Percentiles rank a stretch among this genome's conserved stretches.
These are phyloP conservation scores for Coelastrella sp. DNA, from an alignment of 139 green algal genomes.

Conservation along the genomic window DNA sequence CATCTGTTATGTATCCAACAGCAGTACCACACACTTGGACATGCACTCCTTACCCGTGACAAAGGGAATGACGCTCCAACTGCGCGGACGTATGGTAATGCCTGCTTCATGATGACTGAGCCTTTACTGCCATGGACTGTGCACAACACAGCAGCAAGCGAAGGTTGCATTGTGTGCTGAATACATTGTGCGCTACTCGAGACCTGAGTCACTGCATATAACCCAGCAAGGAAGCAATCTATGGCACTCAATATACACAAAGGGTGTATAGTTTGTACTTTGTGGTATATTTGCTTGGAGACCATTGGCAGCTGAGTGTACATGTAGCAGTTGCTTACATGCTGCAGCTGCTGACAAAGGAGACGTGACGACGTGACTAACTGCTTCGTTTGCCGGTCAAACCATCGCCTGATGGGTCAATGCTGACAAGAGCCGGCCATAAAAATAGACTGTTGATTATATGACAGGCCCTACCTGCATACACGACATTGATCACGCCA, in stretches of 20 bases:
- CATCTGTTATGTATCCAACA: too few relatives aligned
- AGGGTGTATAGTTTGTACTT: too few relatives aligned
- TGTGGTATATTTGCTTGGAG: too few relatives aligned
- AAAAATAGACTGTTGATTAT: neutral
- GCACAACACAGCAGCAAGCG: neutral
- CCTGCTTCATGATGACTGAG: constrained; percentile 36
- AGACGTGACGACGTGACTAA: too few relatives aligned
- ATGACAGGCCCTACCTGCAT: constrained; percentile 21
- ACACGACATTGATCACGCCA: constrained; percentile 59
- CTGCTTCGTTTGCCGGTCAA: too few relatives aligned
- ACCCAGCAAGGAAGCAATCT: too few relatives aligned
- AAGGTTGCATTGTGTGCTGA: neutral
- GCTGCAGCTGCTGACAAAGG: neutral
- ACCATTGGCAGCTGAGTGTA: too few relatives aligned
- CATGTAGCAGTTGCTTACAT: neutral
- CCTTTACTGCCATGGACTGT: constrained; percentile 34
- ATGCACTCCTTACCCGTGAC: constrained; percentile 46
- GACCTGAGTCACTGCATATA: neutral
- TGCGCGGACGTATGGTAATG: constrained; percentile 38
- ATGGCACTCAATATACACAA: too few relatives aligned
- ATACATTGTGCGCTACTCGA: neutral
- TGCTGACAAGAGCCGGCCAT: neutral
- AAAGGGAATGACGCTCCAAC: constrained; percentile 50
- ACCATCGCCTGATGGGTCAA: neutral
- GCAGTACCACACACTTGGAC: too few relatives aligned